A percentile compares a stretch with the other conserved stretches of the same genome.
These are phyloP conservation scores for Boletus reticuloceps DNA, from an alignment of 768 basidiomycete genomes.

Conservation along the genomic window DNA sequence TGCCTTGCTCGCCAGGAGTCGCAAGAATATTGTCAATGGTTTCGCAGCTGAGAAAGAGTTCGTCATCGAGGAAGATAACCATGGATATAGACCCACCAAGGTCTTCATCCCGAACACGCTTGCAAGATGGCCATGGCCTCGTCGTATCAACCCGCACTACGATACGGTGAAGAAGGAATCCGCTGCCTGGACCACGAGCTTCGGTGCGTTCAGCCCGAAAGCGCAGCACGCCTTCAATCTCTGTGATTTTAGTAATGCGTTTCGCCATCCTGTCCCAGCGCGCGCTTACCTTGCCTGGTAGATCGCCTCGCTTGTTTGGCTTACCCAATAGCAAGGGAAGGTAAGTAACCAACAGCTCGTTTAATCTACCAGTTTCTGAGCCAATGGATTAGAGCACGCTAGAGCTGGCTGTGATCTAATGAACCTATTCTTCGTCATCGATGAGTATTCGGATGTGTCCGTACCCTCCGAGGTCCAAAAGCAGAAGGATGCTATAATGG, in stretches of 20 bases:
- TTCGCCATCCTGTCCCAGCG: not conserved
- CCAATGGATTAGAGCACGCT: constrained; percentile 9
- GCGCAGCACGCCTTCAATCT: constrained; percentile 13
- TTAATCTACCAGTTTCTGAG: not conserved
- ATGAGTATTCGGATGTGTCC: constrained; percentile 48
- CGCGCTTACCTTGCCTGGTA: not conserved
- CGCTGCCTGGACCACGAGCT: constrained; percentile 6
- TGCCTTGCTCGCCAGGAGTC: not conserved
- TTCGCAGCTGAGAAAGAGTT: not conserved
- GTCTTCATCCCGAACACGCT: constrained; percentile 17
- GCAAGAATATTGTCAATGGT: not conserved
- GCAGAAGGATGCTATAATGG: constrained; percentile 22
- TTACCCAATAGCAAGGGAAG: constrained; percentile 11
- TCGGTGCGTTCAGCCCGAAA: constrained; percentile 8
- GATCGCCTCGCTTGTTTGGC: constrained; percentile 9
- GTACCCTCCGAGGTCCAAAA: constrained; percentile 28
- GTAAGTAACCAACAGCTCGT: not conserved
- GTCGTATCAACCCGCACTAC: constrained; percentile 10
- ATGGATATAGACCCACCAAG: not conserved
- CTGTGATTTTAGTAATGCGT: constrained; percentile 7
- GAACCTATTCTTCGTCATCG: constrained; percentile 49
- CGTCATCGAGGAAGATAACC: not conserved
- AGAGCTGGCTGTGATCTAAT: constrained; percentile 48
- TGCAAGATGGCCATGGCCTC: constrained; percentile 18
- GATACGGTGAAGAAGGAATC: constrained; percentile 8